Base-by-base conservation (phyloP, 2,329 filamentous ascomycete species). In the Aspergillus fijiensis region DNA sequence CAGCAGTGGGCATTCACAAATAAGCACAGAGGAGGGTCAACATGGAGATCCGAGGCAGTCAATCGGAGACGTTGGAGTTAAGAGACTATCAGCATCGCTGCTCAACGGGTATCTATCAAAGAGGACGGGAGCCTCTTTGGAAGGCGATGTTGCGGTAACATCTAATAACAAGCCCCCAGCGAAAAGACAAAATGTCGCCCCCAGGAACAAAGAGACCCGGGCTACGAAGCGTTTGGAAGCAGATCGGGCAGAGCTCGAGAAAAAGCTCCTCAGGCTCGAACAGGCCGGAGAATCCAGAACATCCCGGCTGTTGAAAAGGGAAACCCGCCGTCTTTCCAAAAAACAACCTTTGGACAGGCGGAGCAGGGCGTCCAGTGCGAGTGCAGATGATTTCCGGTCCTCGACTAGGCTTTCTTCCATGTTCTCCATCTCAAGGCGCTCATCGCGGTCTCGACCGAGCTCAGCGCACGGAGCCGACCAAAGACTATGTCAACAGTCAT, bases 301-400 rank as follows among this genome's bases (percentile, higher is more conserved):
- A 50, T 50, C 51, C 21, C 60, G 47, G 16, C 25, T 55, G 21
- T 29, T 62, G 49, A 70, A 67, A 49, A 66, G 68, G 47, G 63
- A 64, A 16, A 61, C 71, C 33, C 72, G 71, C 2, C 73, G 74
- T 33, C 64, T 76, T 16, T 71, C 69, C 16, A 76, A 76, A 59
- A 76, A 74, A 59, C 72, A 74, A 49, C 72, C 73, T 1, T 49
- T 71, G 4, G 63, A 61, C 21, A 72, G 60, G 57, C 69, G 69
- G 29, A 71, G 67, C 33, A 67, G 74, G 59, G 69, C 68, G 25
- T 70, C 73, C 11, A 76, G 72, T 55, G 65, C 66, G 14, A 67
- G 67, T 57, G 63, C 66, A n/a, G 69, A 71, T 19, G 65, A 67
- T 55, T 63, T 68, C 25, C 63, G 67, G 23, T 69, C 70, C 9